Percentiles rank a stretch among this genome's conserved stretches.
These are phyloP conservation scores for Tulasnella sp. DNA, from an alignment of 768 basidiomycete genomes.

Conservation along the genomic window DNA sequence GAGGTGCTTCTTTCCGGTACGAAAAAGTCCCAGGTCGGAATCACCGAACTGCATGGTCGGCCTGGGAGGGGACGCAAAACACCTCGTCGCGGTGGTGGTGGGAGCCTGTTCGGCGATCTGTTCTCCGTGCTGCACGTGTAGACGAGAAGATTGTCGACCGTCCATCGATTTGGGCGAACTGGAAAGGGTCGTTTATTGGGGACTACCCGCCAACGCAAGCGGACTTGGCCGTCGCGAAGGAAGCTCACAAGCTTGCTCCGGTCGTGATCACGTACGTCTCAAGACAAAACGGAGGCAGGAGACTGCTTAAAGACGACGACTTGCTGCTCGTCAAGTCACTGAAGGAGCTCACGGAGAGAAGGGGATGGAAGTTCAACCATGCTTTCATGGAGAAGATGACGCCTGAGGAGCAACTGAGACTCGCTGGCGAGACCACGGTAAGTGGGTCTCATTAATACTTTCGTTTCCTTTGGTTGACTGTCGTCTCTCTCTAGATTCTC, in stretches of 20 bases:
- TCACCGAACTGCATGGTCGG: conserved; percentile 7
- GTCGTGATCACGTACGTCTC: conserved; percentile 37
- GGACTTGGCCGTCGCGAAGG: conserved; percentile 21
- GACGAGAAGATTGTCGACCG: conserved; percentile 19
- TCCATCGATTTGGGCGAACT: conserved; percentile 7
- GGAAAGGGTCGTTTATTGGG: not conserved
- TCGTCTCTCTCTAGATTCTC: conserved; percentile 41
- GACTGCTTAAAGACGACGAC: conserved; percentile 32
- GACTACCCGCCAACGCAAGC: not conserved
- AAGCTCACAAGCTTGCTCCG: conserved; percentile 25
- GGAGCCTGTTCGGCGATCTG: conserved; percentile 12
- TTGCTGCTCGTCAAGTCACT: conserved; percentile 33
- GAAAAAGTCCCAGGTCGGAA: conserved; percentile 13
- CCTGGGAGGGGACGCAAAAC: conserved; percentile 6
- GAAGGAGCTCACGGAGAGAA: conserved; percentile 29
- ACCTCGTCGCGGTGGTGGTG: conserved; percentile 7
- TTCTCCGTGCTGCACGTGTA: not conserved
- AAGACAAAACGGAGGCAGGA: conserved; percentile 40
- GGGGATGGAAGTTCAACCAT: conserved; percentile 36
- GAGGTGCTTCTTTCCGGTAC: conserved; percentile 48
- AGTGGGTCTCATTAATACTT: conserved; percentile 10
- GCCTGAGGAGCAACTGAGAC: conserved; percentile 34
- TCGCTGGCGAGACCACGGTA: conserved; percentile 35
- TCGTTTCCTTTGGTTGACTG: not conserved
- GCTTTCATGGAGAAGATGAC: conserved; percentile 35